phyloP scores from a whole-genome alignment of 2,329 filamentous ascomycete species.

The Coniella lustricola region DNA sequence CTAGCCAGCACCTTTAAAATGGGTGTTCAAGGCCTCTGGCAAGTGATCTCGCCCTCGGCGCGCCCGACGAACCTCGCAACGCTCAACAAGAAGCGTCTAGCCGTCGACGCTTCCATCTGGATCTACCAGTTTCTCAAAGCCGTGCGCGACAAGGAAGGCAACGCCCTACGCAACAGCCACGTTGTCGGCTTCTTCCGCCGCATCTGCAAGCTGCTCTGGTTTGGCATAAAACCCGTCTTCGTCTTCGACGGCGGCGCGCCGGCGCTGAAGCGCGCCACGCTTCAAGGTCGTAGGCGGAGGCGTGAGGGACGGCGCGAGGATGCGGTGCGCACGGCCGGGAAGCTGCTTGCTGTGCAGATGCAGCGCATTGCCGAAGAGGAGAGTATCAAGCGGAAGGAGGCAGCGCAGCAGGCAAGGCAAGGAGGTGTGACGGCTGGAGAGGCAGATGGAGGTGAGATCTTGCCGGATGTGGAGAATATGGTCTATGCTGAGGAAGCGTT shows the following conservation, averaged over 20 bases:
- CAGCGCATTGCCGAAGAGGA: constrained; percentile 85
- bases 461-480: constrained; percentile 61
- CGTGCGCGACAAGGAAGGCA: constrained; percentile 95
- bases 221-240: constrained; percentile 93
- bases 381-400: constrained; percentile 57
- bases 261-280: constrained; percentile 82
- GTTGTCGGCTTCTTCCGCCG: constrained; percentile 96
- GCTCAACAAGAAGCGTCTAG: constrained; percentile 90
- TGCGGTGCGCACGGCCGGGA: constrained; percentile 84
- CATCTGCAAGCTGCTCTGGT: constrained; percentile 96
- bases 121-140: constrained; percentile 99
- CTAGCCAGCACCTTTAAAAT: constrained; percentile 41
- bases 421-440: constrained; percentile 33
- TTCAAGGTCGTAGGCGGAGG: constrained; percentile 67
- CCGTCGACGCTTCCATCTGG: constrained; percentile 98
- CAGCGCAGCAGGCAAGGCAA: constrained; percentile 44
- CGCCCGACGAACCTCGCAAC: constrained; percentile 94
- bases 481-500: constrained; percentile 89
- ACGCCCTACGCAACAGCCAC: constrained; percentile 91
- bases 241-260: constrained; percentile 97
- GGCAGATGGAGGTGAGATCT: constrained; percentile 50
- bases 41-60: constrained; percentile 88
- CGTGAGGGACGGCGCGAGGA: constrained; percentile 88
- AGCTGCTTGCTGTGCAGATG: constrained; percentile 89
- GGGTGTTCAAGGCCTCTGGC: constrained; percentile 98